Conservation (phyloP, 805 yeast species). For the Starmerella sp. region DNA sequence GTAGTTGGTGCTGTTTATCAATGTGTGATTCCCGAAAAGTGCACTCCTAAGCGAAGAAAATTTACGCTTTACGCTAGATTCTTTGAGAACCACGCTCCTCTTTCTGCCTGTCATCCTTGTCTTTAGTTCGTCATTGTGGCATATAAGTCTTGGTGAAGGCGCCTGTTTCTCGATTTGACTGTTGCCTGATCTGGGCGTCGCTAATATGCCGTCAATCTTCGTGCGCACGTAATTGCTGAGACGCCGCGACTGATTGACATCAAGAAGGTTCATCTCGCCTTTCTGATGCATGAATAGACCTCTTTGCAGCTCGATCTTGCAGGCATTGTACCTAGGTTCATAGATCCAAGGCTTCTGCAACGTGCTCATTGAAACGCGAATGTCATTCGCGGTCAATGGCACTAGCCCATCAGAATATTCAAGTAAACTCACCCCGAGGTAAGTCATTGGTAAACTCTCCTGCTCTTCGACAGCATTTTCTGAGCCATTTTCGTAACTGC, state of each 20-base stretch:
- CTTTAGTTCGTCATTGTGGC: too few species aligned
- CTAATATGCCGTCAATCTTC: slow-evolving; percentile 1
- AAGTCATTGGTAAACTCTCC: slow-evolving; percentile 19
- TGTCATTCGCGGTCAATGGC: slow-evolving; percentile 27
- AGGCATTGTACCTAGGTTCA: slow-evolving; percentile 12
- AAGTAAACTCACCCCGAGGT: slow-evolving; percentile 35
- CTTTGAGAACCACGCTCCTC: too few species aligned
- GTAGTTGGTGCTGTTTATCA: too few species aligned
- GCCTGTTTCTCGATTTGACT: neutral
- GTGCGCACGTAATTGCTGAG: slow-evolving; percentile 19
- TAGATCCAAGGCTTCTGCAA: slow-evolving; percentile 25
- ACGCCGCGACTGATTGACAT: slow-evolving; percentile 13
- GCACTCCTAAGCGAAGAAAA: too few species aligned
- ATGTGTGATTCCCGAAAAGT: too few species aligned
- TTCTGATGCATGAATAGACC: slow-evolving; percentile 41
- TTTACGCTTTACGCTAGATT: too few species aligned
- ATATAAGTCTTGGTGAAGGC: neutral
- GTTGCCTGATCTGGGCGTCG: neutral
- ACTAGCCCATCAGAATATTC: slow-evolving; percentile 32
- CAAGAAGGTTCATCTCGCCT: slow-evolving; percentile 45
- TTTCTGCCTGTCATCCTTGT: too few species aligned
- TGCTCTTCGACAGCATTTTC: slow-evolving; percentile 12
- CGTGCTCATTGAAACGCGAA: slow-evolving; percentile 27
- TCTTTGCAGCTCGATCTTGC: slow-evolving; percentile 42
- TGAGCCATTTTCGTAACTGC: slow-evolving; percentile 29